Conservation (phyloP, 345 rosid species). For the Turnera subulata region DNA sequence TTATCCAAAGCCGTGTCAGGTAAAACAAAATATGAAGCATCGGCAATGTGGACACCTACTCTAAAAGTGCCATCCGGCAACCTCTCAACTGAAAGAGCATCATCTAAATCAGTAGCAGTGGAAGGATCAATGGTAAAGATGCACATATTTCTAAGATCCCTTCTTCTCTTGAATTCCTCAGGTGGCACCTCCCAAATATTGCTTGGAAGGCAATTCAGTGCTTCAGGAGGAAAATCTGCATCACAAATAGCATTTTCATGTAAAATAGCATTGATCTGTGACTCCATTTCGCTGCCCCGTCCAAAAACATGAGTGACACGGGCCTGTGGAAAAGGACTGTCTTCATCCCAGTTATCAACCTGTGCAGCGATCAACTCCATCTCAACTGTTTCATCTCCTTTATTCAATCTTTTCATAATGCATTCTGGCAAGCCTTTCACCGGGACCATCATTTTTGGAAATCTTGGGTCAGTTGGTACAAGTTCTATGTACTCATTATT, state of each 20-base stretch:
- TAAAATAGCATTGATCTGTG: conserved; percentile 65
- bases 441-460: conserved; percentile 63
- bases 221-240: conserved; percentile 59
- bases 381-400: conserved; percentile 53
- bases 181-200: conserved; percentile 70
- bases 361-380: conserved; percentile 73
- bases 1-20: conserved; percentile 66
- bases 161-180: conserved; percentile 52
- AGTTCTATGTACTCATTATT: conserved; percentile 48
- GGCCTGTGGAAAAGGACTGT: conserved; percentile 55
- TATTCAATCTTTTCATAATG: conserved; percentile 60
- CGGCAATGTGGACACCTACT: conserved; percentile 91
- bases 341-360: conserved; percentile 66
- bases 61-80: conserved; percentile 49
- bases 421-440: conserved; percentile 50
- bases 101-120: conserved; percentile 80
- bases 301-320: conserved; percentile 57
- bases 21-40: conserved; percentile 79
- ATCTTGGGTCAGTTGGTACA: conserved; percentile 60
- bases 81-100: conserved; percentile 78
- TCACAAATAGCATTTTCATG: conserved; percentile 55
- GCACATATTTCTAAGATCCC: conserved; percentile 71
- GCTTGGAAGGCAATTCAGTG: conserved; percentile 60
- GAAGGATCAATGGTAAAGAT: conserved; percentile 72
- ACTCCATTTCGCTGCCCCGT: conserved; percentile 57